Evolutionary conservation across 2,329 filamentous ascomycete genomes (phyloP), one percentile per base, ranked within the genome.

Genomic region (Fusarium concolor): DNA sequence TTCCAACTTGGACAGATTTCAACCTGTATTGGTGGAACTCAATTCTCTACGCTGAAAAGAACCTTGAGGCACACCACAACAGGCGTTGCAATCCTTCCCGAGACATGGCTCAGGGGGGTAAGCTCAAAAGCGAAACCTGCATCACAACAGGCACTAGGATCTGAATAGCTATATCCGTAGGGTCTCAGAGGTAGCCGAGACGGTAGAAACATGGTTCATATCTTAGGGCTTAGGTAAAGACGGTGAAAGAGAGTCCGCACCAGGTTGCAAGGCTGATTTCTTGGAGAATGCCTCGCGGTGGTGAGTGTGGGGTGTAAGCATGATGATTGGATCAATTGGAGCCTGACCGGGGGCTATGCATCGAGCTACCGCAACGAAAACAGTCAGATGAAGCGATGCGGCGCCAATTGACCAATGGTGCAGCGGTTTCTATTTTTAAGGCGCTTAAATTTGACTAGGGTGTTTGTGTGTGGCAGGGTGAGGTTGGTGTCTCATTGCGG

Each of bases 241-340:
- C 38, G 45, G 46, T 37, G 29, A 53, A 14, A 39, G 22, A 45
- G 22, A 45, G 41, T 26, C 26, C 26, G 8, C 26, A 28, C 41
- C 35, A 65, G 58, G 62, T 56, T 56, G 60, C 60, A 64, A 73
- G 71, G 71, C 71, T 73, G 71, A 73, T 55, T 70, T 44, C 28
- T 17, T 20, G 26, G 35, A 67, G 63, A 67, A 69, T 45, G 62
- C 67, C 62, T 69, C 50, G 45, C 64, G 57, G 67, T 64, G 28
- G 58, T 59, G 62, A 63, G 39, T 42, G 65, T 49, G 41, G 28
- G 20, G 12, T 43, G 41, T 46, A 53, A 53, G 57, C 29, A 33
- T 15, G 42, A 20, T 59, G 45, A 63, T 70, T 70, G 52, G 66
- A 50, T 63, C 42, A 47, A 50, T 43, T 68, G 53, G 52, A 58